Evolutionary conservation across 106 monocot genomes (phyloP), one percentile per base, ranked within the genome.

Genomic region (Alisma plantagoaquatica): DNA sequence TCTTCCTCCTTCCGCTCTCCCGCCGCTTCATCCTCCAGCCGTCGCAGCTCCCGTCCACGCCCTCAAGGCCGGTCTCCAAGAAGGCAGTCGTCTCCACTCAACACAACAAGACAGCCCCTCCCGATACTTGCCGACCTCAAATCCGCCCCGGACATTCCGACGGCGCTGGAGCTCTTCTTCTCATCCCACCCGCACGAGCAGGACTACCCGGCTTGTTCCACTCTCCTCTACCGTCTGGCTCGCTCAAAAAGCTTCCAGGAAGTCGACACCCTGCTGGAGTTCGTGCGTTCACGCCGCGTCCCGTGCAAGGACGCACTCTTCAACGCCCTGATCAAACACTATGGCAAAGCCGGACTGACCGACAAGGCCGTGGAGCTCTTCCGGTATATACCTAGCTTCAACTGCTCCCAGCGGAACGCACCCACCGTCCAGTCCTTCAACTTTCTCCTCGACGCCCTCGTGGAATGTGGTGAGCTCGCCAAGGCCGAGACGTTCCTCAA

Each of bases 401-500:
- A 76, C 46, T 71, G 71, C 59, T 41, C 81, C 16, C 32, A 54
- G 3, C 11, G 28, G 28, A 56, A 68, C 10, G 6, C 14, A 7
- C 89, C 81, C 46, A 63, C 75, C 29, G 41, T 66, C 28, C 78
- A 78, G 26, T 71, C 84, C 32, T 54, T 89, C 60, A 89, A 96
- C 56, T 73, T 58, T 69, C 55, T 81, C 25, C 78, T 96, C 42
- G 58, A 88, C 60, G 67, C 84, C 30, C 73, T 96, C 31, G 81
- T 84, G 27, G 77, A 74, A 27, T 74, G 75, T 17, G 71, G 58
- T 16, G 48, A 53, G 24, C 46, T 66, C 27, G 49, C 28, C n/a
- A 15, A 38, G 0, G 88, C 94, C 9, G 66, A 53, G 48, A 12
- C 30, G 23, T 26, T 84, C 2, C 38, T 83, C 19, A 41, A 12